These are phyloP conservation scores for Rutidosis leptorrhynchoides DNA, from an alignment of 129 eudicot species.

Conservation along the genomic window DNA sequence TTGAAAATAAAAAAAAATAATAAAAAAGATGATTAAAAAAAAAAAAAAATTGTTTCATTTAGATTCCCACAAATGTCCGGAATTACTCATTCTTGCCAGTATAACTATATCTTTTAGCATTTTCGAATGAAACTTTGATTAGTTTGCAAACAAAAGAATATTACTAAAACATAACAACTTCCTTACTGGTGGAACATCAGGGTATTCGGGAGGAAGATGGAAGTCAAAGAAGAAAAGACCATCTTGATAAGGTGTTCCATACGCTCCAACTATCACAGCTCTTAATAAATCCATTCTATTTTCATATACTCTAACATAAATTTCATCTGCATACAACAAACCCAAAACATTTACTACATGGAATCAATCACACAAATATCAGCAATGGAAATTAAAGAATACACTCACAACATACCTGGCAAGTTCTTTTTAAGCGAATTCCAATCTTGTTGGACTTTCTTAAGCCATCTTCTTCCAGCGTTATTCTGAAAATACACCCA, in stretches of 20 bases:
- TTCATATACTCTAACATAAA: constrained; percentile 89
- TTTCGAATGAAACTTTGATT: neutral
- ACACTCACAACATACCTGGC: constrained; percentile 54
- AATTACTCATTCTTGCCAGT: constrained; percentile 3
- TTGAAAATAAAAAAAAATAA: neutral
- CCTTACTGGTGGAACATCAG: constrained; percentile 94
- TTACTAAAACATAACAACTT: neutral
- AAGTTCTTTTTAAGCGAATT: constrained; percentile 84
- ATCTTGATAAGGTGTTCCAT: constrained; percentile 98
- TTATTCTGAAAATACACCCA: constrained; percentile 43
- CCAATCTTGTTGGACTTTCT: constrained; percentile 97
- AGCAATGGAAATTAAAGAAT: neutral
- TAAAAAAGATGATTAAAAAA: neutral
- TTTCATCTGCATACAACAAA: constrained; percentile 54
- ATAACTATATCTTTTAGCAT: neutral
- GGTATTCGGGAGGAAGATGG: constrained; percentile 94
- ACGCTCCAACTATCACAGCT: constrained; percentile 93
- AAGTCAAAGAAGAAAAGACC: constrained; percentile 98
- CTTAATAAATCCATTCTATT: constrained; percentile 97
- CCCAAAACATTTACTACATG: constrained; percentile 10
- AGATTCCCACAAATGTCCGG: neutral
- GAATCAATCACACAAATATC: constrained; percentile 7
- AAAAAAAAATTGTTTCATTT: neutral
- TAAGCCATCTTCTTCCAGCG: constrained; percentile 88
- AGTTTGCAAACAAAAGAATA: neutral